Evolutionary conservation across 2,329 filamentous ascomycete genomes (phyloP).

Genomic region (Aspergillus alliaceus): DNA sequence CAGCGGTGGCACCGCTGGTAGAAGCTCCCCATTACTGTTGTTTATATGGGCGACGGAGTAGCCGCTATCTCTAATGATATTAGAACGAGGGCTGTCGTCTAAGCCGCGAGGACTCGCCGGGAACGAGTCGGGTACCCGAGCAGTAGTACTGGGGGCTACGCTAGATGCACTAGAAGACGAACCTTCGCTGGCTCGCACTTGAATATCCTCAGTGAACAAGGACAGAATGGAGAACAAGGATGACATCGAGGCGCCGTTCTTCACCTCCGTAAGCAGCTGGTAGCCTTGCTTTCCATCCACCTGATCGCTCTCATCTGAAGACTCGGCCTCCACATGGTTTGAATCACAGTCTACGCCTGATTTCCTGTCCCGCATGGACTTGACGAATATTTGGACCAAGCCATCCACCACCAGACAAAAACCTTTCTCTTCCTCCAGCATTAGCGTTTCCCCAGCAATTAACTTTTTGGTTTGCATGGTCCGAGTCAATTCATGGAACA

Average conservation of each 20-base stretch:
- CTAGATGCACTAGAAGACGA: conserved; percentile 40
- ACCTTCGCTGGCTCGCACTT: conserved; percentile 68
- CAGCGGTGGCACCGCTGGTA: conserved; percentile 71
- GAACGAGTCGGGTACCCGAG: conserved; percentile 38
- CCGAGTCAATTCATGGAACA: conserved; percentile 94
- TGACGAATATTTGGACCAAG: conserved; percentile 95
- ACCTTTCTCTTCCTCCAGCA: conserved; percentile 95
- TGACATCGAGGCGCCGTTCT: conserved; percentile 97
- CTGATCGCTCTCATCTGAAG: conserved; percentile 68
- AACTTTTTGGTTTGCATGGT: conserved; percentile 98
- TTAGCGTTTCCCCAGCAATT: conserved; percentile 91
- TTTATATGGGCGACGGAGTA: conserved; percentile 17
- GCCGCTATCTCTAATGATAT: conserved; percentile 18
- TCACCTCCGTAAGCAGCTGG: conserved; percentile 92
- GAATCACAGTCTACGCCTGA: conserved; percentile 41
- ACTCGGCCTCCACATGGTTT: conserved; percentile 45
- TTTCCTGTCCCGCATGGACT: conserved; percentile 64
- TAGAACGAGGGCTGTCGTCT: conserved; percentile 28
- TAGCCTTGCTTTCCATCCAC: conserved; percentile 75
- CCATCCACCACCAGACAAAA: conserved; percentile 98
- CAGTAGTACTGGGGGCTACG: conserved; percentile 23
- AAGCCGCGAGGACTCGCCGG: conserved; percentile 38
- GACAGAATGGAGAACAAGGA: conserved; percentile 97
- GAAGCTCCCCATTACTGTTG: conserved; percentile 30
- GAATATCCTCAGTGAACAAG: conserved; percentile 92